These are phyloP conservation scores for Penicillium vulpinum DNA, from an alignment of 2,329 filamentous ascomycete genomes.

Conservation along the genomic window DNA sequence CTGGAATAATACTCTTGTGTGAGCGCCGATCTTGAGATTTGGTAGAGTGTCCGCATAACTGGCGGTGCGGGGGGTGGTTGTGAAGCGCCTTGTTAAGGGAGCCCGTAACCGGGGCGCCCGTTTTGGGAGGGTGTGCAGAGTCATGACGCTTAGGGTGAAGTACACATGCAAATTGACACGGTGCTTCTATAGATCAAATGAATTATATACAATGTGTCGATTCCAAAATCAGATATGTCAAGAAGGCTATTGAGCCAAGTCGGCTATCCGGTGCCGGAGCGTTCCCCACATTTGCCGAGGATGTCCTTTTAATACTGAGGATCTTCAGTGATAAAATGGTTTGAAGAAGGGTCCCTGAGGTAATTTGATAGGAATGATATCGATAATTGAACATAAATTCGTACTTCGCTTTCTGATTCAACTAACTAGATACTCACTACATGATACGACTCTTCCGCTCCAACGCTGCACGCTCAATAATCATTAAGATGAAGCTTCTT, in stretches of 20 bases:
- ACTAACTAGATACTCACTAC: background rate
- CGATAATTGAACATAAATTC: background rate
- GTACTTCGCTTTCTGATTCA: background rate
- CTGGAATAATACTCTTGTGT: slow-evolving; percentile 69
- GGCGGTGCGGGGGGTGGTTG: slow-evolving; percentile 29
- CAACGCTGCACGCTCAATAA: slow-evolving; percentile 32
- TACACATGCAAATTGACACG: background rate
- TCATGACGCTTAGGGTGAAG: slow-evolving; percentile 11
- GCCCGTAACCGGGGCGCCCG: slow-evolving; percentile 16
- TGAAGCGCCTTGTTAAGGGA: slow-evolving; percentile 29
- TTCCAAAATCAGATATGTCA: background rate
- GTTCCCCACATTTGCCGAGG: slow-evolving; percentile 19
- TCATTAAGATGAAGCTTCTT: slow-evolving; percentile 52
- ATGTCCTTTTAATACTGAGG: background rate
- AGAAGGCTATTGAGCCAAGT: slow-evolving; percentile 18
- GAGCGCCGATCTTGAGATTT: slow-evolving; percentile 65
- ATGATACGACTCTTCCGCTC: background rate
- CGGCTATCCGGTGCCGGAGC: slow-evolving; percentile 22
- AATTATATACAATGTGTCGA: background rate
- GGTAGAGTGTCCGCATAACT: slow-evolving; percentile 62
- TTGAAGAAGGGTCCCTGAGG: too few species aligned
- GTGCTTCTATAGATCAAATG: background rate
- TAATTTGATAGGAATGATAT: background rate
- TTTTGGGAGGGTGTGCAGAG: slow-evolving; percentile 24
- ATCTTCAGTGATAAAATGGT: too few species aligned